Percentiles rank a stretch among this genome's conserved stretches.
phyloP scores from a whole-genome alignment of 1,284 basidiomycete genomes.

The Blastosporella zonata region DNA sequence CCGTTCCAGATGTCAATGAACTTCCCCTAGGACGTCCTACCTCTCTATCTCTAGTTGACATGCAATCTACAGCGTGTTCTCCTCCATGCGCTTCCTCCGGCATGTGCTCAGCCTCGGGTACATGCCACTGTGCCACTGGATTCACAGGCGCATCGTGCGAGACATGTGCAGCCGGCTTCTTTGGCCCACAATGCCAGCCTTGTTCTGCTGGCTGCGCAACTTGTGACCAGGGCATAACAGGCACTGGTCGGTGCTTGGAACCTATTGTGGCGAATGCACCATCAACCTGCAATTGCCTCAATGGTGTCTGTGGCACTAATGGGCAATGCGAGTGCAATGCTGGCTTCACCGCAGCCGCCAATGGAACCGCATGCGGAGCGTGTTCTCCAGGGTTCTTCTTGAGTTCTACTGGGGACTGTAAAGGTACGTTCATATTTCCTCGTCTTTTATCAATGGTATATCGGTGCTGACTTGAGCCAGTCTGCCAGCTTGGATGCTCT shows the following conservation, averaged over 20 bases:
- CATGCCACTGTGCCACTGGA: conserved; percentile 67
- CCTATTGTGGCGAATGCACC: conserved; percentile 48
- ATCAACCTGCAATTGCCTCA: conserved; percentile 71
- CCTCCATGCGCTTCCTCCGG: conserved; percentile 70
- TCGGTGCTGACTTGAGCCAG: conserved; percentile 26
- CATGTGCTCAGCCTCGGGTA: conserved; percentile 64
- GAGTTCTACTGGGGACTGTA: conserved; percentile 64
- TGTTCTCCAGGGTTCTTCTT: conserved; percentile 76
- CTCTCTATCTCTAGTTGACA: conserved; percentile 55
- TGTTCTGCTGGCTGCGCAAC: conserved; percentile 64
- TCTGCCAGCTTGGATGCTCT: conserved; percentile 70
- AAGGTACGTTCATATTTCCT: conserved; percentile 43
- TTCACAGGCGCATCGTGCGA: conserved; percentile 79
- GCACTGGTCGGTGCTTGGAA: conserved; percentile 65
- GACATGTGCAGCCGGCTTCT: conserved; percentile 66
- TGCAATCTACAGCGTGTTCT: conserved; percentile 69
- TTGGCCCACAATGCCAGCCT: conserved; percentile 62
- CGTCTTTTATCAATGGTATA: conserved; percentile 6
- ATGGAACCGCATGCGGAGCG: conserved; percentile 70
- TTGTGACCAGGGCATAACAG: conserved; percentile 76
- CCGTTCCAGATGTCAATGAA: conserved; percentile 67
- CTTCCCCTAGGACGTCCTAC: conserved; percentile 45
- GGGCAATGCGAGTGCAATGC: conserved; percentile 71
- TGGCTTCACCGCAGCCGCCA: conserved; percentile 67
- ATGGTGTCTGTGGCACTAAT: conserved; percentile 65